Evolutionary conservation across 2,329 filamentous ascomycete genomes (phyloP).

Genomic region (Mycosphaerella arachidis): DNA sequence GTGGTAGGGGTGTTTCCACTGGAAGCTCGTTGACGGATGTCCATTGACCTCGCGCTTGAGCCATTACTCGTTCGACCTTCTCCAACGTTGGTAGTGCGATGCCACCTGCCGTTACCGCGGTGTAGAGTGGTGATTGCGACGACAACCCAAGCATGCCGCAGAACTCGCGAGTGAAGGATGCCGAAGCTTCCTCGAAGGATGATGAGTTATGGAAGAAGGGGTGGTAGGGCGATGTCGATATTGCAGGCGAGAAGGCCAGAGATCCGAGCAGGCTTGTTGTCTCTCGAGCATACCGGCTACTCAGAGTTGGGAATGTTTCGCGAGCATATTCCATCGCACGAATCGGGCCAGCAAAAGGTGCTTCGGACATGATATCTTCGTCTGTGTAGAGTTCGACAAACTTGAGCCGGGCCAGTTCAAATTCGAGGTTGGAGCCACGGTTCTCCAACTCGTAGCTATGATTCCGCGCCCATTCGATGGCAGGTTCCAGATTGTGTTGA

Average conservation of each 20-base stretch:
- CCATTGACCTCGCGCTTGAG: constrained; percentile 89
- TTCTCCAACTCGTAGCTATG: constrained; percentile 69
- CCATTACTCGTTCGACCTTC: constrained; percentile 84
- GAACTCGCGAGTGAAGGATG: constrained; percentile 77
- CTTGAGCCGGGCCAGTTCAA: constrained; percentile 84
- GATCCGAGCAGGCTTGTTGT: constrained; percentile 77
- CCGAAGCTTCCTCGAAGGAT: constrained; percentile 76
- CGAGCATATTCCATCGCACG: constrained; percentile 73
- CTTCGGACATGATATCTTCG: constrained; percentile 39
- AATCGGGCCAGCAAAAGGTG: constrained; percentile 50
- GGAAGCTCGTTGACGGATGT: constrained; percentile 86
- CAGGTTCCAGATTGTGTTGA: constrained; percentile 67
- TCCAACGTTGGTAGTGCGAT: constrained; percentile 85
- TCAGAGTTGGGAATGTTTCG: constrained; percentile 68
- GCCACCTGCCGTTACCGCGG: constrained; percentile 85
- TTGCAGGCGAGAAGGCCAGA: constrained; percentile 72
- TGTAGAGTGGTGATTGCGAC: constrained; percentile 86
- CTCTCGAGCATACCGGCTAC: constrained; percentile 68
- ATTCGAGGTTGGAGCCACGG: constrained; percentile 87
- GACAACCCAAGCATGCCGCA: constrained; percentile 86
- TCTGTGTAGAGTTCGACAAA: constrained; percentile 79
- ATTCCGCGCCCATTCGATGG: constrained; percentile 77
- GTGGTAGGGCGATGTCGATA: constrained; percentile 73
- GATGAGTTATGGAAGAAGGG: constrained; percentile 68
- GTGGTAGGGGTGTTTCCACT: constrained; percentile 62